Evolutionary conservation across 202 grass and related monocot species (phyloP).

Genomic region (Schoenoplectus tabernaemontani): DNA sequence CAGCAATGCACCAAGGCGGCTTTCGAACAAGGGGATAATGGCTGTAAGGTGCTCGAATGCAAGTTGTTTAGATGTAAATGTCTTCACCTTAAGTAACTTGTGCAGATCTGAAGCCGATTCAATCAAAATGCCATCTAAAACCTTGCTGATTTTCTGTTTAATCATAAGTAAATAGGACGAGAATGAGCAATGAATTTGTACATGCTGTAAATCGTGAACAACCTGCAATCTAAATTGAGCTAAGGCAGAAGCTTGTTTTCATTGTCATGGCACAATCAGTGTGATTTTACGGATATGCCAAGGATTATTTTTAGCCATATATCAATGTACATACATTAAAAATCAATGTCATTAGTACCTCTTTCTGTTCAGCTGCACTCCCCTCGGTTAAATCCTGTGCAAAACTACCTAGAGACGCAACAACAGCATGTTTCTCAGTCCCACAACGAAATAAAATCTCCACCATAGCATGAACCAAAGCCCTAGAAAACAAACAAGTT

Average conservation of each 20-base stretch:
- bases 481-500: constrained; percentile 42
- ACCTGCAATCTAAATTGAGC: constrained; percentile 18
- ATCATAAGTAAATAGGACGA: constrained; percentile 29
- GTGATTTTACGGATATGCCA: neutral
- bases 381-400: constrained; percentile 37
- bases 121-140: constrained; percentile 78
- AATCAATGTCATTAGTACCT: constrained; percentile 13
- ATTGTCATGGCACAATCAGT: neutral
- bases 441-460: constrained; percentile 97
- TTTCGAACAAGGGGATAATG: constrained; percentile 71
- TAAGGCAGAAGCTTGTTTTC: neutral
- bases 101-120: constrained; percentile 88
- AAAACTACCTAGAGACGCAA: constrained; percentile 49
- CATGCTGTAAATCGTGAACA: constrained; percentile 17
- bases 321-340: neutral
- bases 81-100: constrained; percentile 62
- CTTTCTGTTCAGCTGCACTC: constrained; percentile 31
- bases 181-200: constrained; percentile 15
- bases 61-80: constrained; percentile 53
- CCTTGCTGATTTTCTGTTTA: constrained; percentile 40
- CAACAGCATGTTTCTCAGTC: constrained; percentile 47
- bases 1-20: constrained; percentile 77
- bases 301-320: neutral
- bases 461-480: constrained; percentile 93
- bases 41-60: constrained; percentile 56